phyloP scores from a whole-genome alignment of 208 protist genomes.

The Hexamita inflata region DNA sequence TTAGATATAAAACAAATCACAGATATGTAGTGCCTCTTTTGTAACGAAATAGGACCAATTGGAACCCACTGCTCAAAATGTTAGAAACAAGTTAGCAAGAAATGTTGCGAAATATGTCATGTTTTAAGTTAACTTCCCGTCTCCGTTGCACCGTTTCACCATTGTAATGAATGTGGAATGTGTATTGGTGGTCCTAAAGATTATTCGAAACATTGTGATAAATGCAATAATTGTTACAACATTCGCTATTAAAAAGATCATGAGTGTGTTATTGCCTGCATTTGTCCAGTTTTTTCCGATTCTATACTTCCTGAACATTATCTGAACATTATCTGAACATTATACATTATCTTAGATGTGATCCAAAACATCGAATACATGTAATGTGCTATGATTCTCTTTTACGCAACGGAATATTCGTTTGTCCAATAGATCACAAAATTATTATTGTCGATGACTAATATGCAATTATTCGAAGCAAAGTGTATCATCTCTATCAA shows the following conservation, averaged over 20 bases:
- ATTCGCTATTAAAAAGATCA: background rate
- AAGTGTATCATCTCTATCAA: too few species aligned
- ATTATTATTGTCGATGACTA: background rate
- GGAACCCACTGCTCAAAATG: background rate
- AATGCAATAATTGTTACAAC: slow-evolving; percentile 2
- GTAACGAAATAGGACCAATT: background rate
- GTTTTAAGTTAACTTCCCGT: background rate
- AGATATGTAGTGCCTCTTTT: background rate
- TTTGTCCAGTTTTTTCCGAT: background rate
- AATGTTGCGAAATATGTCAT: background rate
- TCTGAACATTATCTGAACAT: too few species aligned
- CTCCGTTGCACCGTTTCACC: background rate
- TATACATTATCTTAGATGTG: too few species aligned
- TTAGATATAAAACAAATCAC: background rate
- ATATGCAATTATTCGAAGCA: too few species aligned
- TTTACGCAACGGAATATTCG: background rate
- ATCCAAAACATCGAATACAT: background rate
- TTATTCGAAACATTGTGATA: background rate
- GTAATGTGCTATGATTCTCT: slow-evolving; percentile 1
- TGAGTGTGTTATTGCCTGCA: background rate
- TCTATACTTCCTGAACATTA: background rate
- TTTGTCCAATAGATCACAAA: background rate
- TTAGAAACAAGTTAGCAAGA: background rate
- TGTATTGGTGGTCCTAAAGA: background rate
- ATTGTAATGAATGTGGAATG: background rate